phyloP scores from a whole-genome alignment of 1,284 basidiomycete species.

The Cutaneotrichosporon spelunceum region DNA sequence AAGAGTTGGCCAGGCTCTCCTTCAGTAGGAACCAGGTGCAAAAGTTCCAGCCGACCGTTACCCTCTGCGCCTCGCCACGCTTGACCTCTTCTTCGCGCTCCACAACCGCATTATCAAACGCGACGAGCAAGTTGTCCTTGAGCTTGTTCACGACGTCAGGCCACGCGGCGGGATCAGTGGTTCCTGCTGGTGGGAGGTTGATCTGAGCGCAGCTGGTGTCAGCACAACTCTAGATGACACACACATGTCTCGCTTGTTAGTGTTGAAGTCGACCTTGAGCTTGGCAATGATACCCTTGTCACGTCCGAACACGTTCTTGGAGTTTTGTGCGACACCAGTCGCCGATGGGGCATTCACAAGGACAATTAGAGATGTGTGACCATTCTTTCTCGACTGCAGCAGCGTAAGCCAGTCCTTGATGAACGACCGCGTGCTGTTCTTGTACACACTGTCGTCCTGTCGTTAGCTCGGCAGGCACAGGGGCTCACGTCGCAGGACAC shows the following conservation, averaged over 20 bases:
- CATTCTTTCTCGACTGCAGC: conserved; percentile 64
- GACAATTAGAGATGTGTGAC: conserved; percentile 82
- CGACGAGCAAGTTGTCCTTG: conserved; percentile 78
- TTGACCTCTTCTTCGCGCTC: conserved; percentile 83
- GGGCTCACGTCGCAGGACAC: conserved; percentile 75
- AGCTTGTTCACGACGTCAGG: conserved; percentile 82
- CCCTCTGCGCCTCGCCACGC: conserved; percentile 76
- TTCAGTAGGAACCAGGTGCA: conserved; percentile 93
- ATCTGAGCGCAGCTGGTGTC: conserved; percentile 70
- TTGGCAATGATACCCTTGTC: conserved; percentile 71
- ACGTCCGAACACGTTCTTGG: conserved; percentile 52
- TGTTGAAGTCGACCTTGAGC: conserved; percentile 87
- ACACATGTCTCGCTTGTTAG: conserved; percentile 81
- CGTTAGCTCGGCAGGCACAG: neutral
- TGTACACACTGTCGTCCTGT: conserved; percentile 83
- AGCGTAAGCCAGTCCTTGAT: conserved; percentile 84
- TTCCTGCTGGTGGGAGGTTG: conserved; percentile 35
- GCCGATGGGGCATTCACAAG: conserved; percentile 61
- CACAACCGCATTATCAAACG: conserved; percentile 74
- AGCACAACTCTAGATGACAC: conserved; percentile 19
- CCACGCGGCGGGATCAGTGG: conserved; percentile 72
- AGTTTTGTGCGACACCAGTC: conserved; percentile 56
- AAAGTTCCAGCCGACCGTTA: conserved; percentile 94
- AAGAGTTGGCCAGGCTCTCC: conserved; percentile 89
- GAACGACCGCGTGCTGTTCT: conserved; percentile 70